These are phyloP conservation scores for Elongisporangium undulatum DNA, from an alignment of 352 stramenopile species.

Conservation along the genomic window DNA sequence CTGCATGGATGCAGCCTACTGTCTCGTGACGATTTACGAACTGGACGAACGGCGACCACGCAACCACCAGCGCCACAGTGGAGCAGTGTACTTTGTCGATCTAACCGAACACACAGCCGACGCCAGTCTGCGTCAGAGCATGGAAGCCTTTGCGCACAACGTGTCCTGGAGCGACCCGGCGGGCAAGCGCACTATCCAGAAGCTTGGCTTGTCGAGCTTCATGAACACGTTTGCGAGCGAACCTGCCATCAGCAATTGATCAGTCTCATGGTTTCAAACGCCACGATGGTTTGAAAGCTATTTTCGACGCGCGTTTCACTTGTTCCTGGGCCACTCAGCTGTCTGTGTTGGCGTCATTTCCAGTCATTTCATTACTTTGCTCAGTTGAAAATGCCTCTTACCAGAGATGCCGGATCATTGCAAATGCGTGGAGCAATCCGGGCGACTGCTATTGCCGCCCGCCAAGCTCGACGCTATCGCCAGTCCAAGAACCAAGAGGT, in stretches of 20 bases:
- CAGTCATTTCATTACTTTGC: background rate
- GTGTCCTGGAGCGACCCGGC: constrained; percentile 67
- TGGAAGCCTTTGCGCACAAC: constrained; percentile 66
- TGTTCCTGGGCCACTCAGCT: background rate
- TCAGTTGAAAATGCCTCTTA: background rate
- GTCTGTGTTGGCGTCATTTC: background rate
- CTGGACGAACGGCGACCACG: constrained; percentile 52
- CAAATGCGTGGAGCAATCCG: constrained; percentile 24
- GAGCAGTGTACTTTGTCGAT: constrained; percentile 52
- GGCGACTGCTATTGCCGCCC: constrained; percentile 47
- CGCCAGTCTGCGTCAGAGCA: constrained; percentile 43
- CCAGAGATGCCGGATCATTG: background rate
- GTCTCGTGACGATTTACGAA: constrained; percentile 61
- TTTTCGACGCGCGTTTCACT: background rate
- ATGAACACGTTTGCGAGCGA: constrained; percentile 43
- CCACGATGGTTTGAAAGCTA: constrained; percentile 1
- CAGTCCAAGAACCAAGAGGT: constrained; percentile 2
- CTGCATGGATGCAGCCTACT: constrained; percentile 34
- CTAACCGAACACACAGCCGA: constrained; percentile 35
- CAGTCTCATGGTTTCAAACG: constrained; percentile 1
- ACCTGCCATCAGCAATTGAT: constrained; percentile 32
- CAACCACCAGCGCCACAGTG: constrained; percentile 33
- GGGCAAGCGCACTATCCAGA: constrained; percentile 63
- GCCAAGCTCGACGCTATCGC: constrained; percentile 32
- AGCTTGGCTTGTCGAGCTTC: constrained; percentile 61